Conservation (phyloP, 1,284 basidiomycete species). For the Puccinia horiana region DNA sequence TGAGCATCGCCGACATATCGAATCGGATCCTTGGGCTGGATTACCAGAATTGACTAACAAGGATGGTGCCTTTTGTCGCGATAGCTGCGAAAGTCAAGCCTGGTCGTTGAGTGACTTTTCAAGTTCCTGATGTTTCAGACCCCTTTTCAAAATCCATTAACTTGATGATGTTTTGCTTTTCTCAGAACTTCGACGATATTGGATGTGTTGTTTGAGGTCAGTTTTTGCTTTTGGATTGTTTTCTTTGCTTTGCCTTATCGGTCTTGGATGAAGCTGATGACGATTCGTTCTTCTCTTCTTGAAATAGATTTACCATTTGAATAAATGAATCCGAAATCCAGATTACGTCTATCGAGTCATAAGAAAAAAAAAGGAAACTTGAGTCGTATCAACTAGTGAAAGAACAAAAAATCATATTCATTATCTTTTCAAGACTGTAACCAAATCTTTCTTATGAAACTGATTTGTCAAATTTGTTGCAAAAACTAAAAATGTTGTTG, state of each 20-base stretch:
- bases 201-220: slow-evolving; percentile 37
- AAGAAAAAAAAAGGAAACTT: background rate
- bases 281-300: background rate
- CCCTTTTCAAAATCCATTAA: background rate
- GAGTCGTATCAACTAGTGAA: too few species aligned
- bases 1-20: slow-evolving; percentile 71
- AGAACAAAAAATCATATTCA: too few species aligned
- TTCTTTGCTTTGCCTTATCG: background rate
- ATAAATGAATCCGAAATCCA: background rate
- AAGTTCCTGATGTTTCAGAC: background rate
- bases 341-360: background rate
- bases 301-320: background rate
- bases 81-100: slow-evolving; percentile 84
- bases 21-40: slow-evolving; percentile 80
- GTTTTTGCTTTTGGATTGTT: background rate
- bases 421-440: background rate
- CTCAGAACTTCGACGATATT: slow-evolving; percentile 30
- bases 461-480: too few species aligned
- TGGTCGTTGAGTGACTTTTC: slow-evolving; percentile 48
- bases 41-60: slow-evolving; percentile 72
- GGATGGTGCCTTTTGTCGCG: slow-evolving; percentile 73
- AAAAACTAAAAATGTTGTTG: too few species aligned
- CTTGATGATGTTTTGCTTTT: background rate
- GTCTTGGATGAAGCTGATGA: background rate
- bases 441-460: too few species aligned